A percentile compares a stretch with the other conserved stretches of the same genome.
Evolutionary conservation across 108 stramenopile species (phyloP).

Genomic region (Seminavis robusta): DNA sequence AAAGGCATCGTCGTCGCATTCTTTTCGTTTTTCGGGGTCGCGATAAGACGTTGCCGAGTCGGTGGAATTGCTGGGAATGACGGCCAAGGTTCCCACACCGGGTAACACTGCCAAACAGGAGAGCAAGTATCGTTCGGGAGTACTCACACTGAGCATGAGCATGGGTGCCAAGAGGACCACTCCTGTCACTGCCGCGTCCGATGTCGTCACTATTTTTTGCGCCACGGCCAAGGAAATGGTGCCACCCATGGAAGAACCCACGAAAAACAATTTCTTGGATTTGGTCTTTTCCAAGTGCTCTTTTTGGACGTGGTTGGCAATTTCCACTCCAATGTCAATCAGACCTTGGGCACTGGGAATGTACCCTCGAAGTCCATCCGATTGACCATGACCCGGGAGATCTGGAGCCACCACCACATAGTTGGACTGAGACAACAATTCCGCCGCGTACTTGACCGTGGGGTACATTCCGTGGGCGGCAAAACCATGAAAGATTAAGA

Average conservation of each 20-base stretch:
- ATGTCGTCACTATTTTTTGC: conserved; percentile 9
- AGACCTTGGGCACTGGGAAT: conserved; percentile 50
- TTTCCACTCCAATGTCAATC: conserved; percentile 46
- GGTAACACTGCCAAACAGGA: conserved; percentile 41
- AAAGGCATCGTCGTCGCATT: conserved; percentile 61
- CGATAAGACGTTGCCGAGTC: conserved; percentile 68
- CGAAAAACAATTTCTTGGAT: conserved; percentile 44
- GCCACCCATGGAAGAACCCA: conserved; percentile 83
- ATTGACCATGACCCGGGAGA: conserved; percentile 75
- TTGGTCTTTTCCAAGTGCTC: conserved; percentile 9
- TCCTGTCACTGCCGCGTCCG: conserved; percentile 27
- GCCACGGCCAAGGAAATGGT: conserved; percentile 73
- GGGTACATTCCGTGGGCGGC: conserved; percentile 74
- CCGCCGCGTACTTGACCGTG: conserved; percentile 74
- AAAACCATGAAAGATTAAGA: conserved; percentile 79
- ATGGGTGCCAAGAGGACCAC: conserved; percentile 81
- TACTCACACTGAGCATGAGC: conserved; percentile 59
- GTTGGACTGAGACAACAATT: conserved; percentile 50
- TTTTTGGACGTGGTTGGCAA: conserved; percentile 43
- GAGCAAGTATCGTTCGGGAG: conserved; percentile 30
- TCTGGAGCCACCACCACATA: conserved; percentile 62
- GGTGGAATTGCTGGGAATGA: conserved; percentile 69
- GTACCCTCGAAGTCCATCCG: conserved; percentile 57
- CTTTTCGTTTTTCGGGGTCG: conserved; percentile 54
- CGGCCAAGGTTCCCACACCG: conserved; percentile 9